A percentile compares a stretch with the other conserved stretches of the same genome.
These are phyloP conservation scores for Nigrospora osmanthi DNA, from an alignment of 2,329 filamentous ascomycete species.

Conservation along the genomic window DNA sequence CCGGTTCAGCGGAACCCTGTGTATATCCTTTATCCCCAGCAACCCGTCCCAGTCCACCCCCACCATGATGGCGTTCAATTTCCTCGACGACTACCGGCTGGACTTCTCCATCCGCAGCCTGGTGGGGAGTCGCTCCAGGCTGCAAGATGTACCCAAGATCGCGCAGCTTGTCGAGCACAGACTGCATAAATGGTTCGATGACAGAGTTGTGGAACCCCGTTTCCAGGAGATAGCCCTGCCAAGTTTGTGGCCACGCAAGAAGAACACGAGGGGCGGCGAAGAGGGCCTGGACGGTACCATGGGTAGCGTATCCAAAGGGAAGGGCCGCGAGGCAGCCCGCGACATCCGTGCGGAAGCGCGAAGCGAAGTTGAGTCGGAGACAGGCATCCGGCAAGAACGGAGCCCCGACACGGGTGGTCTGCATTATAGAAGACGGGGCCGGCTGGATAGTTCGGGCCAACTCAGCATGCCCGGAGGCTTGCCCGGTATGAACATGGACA, in stretches of 20 bases:
- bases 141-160: constrained; percentile 85
- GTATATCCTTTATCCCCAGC: constrained; percentile 83
- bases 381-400: constrained; percentile 24
- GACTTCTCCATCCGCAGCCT: constrained; percentile 77
- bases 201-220: constrained; percentile 74
- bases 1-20: constrained; percentile 88
- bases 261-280: constrained; percentile 70
- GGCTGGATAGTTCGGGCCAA: constrained; percentile 20
- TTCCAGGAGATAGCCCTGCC: constrained; percentile 84
- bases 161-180: constrained; percentile 74
- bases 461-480: constrained; percentile 40
- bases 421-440: constrained; percentile 31
- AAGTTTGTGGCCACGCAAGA: constrained; percentile 76
- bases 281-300: constrained; percentile 39
- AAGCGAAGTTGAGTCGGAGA: constrained; percentile 37
- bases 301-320: constrained; percentile 42
- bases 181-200: constrained; percentile 81
- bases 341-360: constrained; percentile 44
- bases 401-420: constrained; percentile 20
- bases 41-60: constrained; percentile 61
- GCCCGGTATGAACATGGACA: constrained; percentile 26
- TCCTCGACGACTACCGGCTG: constrained; percentile 79
- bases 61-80: constrained; percentile 91
- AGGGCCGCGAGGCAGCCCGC: constrained; percentile 43
- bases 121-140: constrained; percentile 67